Base-by-base conservation (phyloP, 2,329 filamentous ascomycete genomes). In the Stachybotrys elegans region DNA sequence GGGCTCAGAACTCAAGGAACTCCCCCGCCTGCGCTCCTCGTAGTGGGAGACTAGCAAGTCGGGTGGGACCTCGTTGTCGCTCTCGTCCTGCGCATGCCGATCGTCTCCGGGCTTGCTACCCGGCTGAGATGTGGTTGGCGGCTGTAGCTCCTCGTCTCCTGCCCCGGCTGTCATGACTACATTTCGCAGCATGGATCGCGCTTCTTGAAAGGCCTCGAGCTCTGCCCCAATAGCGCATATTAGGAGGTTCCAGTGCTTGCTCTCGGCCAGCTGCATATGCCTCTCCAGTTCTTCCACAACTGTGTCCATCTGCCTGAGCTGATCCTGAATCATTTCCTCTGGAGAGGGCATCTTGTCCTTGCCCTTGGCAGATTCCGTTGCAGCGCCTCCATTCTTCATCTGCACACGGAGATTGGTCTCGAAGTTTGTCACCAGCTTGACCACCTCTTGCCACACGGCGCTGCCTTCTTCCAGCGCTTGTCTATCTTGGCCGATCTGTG, bases 171-270 rank as follows among this genome's bases (percentile, higher is more conserved):
- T 29, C 7, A 42, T 35, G 2, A 51, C 23, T n/a, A 56, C n/a
- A 9, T 46, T 47, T 32, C 54, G 48, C n/a, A 88, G 64, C 34
- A 88, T 69, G 4, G 69, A 61, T 51, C 75, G 73, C 1, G 81
- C 82, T 54, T 83, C 76, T 23, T 67, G 67, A 48, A 87, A 82
- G 3, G 83, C 83, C 46, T 84, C 81, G 2, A 86, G 57, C 59
- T 88, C 87, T 0, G 87, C 86, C 1, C 86, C 84, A 25, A 92
- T 81, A 11, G 85, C 86, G 42, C 80, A 86, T 5, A 90, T 81
- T 16, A 92, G 70, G 14, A 91, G 66, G 45, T 84, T 90, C 86
- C 87, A 92, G 14, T 75, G 73, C 45, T 77, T 77, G 2, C 71
- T 66, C 48, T 86, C 78, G 0, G 83, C 83, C 3, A 73, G 57